A percentile compares a stretch with the other conserved stretches of the same genome.
phyloP scores from a whole-genome alignment of 176 grass and related monocot genomes.

The Otatea glauca region DNA sequence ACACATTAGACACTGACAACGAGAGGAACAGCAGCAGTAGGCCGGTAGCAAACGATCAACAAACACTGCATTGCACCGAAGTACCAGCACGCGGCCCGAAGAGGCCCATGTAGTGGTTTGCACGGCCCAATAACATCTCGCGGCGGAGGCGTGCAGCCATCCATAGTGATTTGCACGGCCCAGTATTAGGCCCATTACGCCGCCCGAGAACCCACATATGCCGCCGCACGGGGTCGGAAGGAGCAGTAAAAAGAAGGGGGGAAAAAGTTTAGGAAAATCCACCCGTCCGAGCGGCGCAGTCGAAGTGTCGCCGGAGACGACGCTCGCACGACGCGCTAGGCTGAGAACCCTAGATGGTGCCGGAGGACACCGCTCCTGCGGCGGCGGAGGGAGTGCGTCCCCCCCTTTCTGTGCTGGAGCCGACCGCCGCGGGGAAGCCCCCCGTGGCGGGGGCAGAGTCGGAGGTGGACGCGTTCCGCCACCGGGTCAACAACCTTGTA shows the following conservation, averaged over 20 bases:
- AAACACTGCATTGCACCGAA: too few species aligned
- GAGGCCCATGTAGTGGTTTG: not conserved
- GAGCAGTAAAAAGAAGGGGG: not conserved
- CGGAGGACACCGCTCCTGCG: constrained; percentile 27
- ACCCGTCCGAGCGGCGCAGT: not conserved
- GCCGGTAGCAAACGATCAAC: too few species aligned
- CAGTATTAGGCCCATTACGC: too few species aligned
- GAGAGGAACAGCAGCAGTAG: too few species aligned
- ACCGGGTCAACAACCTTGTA: constrained; percentile 50
- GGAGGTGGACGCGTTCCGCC: constrained; percentile 47
- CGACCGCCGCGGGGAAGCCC: not conserved
- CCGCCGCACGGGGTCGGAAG: not conserved
- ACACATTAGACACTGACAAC: too few species aligned
- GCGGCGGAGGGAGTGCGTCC: not conserved
- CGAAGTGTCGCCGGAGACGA: not conserved
- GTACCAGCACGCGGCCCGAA: too few species aligned
- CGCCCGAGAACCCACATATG: too few species aligned
- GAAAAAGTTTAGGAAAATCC: not conserved
- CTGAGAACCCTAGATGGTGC: constrained; percentile 47
- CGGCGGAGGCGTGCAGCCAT: not conserved
- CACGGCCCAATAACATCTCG: too few species aligned
- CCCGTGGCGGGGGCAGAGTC: constrained; percentile 17
- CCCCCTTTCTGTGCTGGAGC: not conserved
- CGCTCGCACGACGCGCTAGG: not conserved
- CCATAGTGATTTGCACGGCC: not conserved